phyloP scores from a whole-genome alignment of 2,329 filamentous ascomycete genomes.

The Sporothrix pseudoabietina region DNA sequence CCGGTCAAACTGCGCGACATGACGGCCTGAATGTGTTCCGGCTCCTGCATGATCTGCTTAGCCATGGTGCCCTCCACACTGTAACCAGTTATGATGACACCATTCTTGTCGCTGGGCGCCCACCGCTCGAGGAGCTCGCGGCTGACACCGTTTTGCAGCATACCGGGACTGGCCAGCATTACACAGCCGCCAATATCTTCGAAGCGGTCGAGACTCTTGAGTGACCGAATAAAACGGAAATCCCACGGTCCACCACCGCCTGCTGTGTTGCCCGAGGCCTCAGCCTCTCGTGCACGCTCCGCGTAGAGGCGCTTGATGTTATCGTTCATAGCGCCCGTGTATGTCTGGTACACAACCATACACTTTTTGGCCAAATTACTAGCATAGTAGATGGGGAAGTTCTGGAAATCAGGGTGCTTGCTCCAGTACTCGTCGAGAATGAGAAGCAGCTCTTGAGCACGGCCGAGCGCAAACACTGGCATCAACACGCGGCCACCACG shows the following conservation, averaged over 20 bases:
- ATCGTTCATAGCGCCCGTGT: slow-evolving; percentile 98
- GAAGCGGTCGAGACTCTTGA: slow-evolving; percentile 92
- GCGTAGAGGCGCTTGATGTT: slow-evolving; percentile 96
- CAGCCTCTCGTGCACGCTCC: slow-evolving; percentile 87
- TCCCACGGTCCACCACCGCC: slow-evolving; percentile 91
- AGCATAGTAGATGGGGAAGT: slow-evolving; percentile 95
- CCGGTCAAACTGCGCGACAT: slow-evolving; percentile 72
- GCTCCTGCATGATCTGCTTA: slow-evolving; percentile 91
- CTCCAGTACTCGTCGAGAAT: slow-evolving; percentile 98
- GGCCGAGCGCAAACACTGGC: slow-evolving; percentile 91
- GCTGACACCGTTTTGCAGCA: slow-evolving; percentile 96
- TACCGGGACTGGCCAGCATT: slow-evolving; percentile 96
- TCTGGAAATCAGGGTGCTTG: slow-evolving; percentile 84
- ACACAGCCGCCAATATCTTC: slow-evolving; percentile 95
- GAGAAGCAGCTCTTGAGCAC: slow-evolving; percentile 89
- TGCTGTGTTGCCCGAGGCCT: slow-evolving; percentile 72
- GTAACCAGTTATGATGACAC: slow-evolving; percentile 98
- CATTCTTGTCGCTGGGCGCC: slow-evolving; percentile 95
- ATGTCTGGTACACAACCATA: slow-evolving; percentile 98
- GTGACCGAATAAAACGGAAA: slow-evolving; percentile 87
- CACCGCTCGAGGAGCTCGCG: slow-evolving; percentile 90
- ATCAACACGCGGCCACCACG: slow-evolving; percentile 89
- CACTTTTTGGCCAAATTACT: slow-evolving; percentile 93
- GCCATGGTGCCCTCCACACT: slow-evolving; percentile 99
- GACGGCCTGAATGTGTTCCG: slow-evolving; percentile 90